These are phyloP conservation scores for Candida lessepsii DNA, from an alignment of 805 yeast genomes.

Conservation along the genomic window DNA sequence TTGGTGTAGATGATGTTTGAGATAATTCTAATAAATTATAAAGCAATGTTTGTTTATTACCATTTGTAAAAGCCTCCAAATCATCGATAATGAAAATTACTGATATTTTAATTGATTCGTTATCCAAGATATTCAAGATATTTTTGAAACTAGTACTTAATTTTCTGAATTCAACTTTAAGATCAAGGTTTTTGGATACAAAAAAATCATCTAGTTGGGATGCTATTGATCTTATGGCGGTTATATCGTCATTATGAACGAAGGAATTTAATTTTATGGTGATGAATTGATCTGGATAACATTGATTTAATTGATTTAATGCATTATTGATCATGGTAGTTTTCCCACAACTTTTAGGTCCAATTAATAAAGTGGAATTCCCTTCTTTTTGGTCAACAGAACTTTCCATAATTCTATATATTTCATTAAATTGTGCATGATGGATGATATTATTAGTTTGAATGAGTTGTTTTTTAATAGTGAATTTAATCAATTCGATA, in stretches of 20 bases:
- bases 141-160: constrained; percentile 13
- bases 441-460: constrained; percentile 20
- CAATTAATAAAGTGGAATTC: constrained; percentile 75
- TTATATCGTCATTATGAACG: constrained; percentile 69
- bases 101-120: constrained; percentile 38
- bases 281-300: constrained; percentile 53
- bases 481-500: constrained; percentile 15
- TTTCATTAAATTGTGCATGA: constrained; percentile 39
- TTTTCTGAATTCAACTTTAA: constrained; percentile 12
- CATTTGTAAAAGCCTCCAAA: constrained; percentile 72
- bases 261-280: constrained; percentile 66
- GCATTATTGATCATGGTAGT: constrained; percentile 60
- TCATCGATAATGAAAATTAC: constrained; percentile 82
- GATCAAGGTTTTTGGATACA: constrained; percentile 3
- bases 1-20: constrained; percentile 66
- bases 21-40: constrained; percentile 88
- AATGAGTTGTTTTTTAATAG: constrained; percentile 22
- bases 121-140: constrained; percentile 38
- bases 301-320: constrained; percentile 40
- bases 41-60: constrained; percentile 74
- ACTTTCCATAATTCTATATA: constrained; percentile 58
- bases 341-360: constrained; percentile 81
- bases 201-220: constrained; percentile 61
- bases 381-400: constrained; percentile 71
- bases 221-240: constrained; percentile 84